Evolutionary conservation across 257 asterid genomes (phyloP), one percentile per base, ranked within the genome.

Genomic region (Solanum etuberosum): DNA sequence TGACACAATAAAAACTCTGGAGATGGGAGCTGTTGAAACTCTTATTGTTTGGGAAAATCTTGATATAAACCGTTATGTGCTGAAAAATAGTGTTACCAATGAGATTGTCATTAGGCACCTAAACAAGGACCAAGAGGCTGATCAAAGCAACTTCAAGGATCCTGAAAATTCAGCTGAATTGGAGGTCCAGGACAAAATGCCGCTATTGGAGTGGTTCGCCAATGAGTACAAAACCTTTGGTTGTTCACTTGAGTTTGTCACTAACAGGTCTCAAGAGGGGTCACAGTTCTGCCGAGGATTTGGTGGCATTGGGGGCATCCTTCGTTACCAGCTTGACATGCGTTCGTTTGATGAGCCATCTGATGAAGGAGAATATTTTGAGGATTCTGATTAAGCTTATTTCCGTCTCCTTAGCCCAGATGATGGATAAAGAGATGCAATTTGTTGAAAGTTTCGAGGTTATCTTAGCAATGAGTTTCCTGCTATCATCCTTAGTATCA

Each of bases 251-350:
- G 93, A 91, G 86, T 91, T 91, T 90, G 93, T 91, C 34, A 91
- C 92, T 10, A 91, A 91, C 76, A 90, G 89, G 54, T 91, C 93
- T 25, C 93, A 91, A 84, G 92, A 91, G 86, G 92, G 93, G 70
- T 90, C 93, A 54, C 93, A 91, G 83, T 91, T 91, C 38, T 91
- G 92, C 86, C 85, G 93, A 86, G 93, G 93, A 43, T 91, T 91
- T 88, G 93, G 93, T 68, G 93, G 93, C 74, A 91, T 91, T 87
- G 93, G 93, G 61, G 93, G 93, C 32, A 85, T 91, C 59, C 91
- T 91, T 86, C 91, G 93, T 16, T 90, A 91, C 90, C 93, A 91
- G 88, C 90, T 90, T 88, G 93, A 91, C 82, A 86, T 91, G 91
- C 92, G 92, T 23, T 65, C 90, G 14, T 91, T 91, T 77, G 93